phyloP scores from a whole-genome alignment of 352 stramenopile genomes.

The Phytophthora fragariae region DNA sequence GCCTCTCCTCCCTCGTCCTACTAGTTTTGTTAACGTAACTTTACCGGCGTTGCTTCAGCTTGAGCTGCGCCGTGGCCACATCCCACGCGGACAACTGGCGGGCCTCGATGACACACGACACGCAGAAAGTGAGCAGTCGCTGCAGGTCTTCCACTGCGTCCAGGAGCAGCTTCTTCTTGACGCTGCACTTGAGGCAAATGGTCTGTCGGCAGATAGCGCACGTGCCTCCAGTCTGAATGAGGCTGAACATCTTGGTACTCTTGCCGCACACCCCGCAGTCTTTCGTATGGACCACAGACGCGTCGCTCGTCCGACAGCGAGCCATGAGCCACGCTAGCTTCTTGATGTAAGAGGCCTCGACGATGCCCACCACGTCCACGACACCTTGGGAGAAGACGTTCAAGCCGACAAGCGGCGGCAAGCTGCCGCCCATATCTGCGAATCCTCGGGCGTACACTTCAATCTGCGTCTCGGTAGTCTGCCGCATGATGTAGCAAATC shows the following conservation, averaged over 20 bases:
- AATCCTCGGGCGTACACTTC: constrained; percentile 60
- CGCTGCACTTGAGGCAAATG: constrained; percentile 58
- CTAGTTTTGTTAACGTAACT: neutral
- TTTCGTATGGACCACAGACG: constrained; percentile 9
- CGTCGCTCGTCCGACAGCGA: constrained; percentile 21
- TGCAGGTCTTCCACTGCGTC: constrained; percentile 45
- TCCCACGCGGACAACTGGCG: constrained; percentile 55
- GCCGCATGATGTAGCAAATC: constrained; percentile 61
- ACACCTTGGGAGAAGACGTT: constrained; percentile 44
- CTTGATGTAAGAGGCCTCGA: constrained; percentile 62
- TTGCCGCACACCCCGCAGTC: constrained; percentile 51
- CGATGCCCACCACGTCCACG: constrained; percentile 43
- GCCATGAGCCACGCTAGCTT: constrained; percentile 56
- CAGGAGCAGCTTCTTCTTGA: constrained; percentile 58
- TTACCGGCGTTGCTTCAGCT: constrained; percentile 17
- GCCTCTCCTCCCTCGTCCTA: neutral
- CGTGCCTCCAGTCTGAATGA: constrained; percentile 38
- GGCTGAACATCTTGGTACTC: constrained; percentile 41
- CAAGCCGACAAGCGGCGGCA: constrained; percentile 41
- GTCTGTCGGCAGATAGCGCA: constrained; percentile 55
- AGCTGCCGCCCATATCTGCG: constrained; percentile 47
- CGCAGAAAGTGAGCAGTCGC: constrained; percentile 52
- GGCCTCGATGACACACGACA: constrained; percentile 52
- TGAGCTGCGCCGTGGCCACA: constrained; percentile 40
- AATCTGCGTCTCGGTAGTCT: constrained; percentile 45